A percentile compares a stretch with the other conserved stretches of the same genome.
Evolutionary conservation across 495 filamentous ascomycete species (phyloP).

Genomic region (Penicillium fimorum): DNA sequence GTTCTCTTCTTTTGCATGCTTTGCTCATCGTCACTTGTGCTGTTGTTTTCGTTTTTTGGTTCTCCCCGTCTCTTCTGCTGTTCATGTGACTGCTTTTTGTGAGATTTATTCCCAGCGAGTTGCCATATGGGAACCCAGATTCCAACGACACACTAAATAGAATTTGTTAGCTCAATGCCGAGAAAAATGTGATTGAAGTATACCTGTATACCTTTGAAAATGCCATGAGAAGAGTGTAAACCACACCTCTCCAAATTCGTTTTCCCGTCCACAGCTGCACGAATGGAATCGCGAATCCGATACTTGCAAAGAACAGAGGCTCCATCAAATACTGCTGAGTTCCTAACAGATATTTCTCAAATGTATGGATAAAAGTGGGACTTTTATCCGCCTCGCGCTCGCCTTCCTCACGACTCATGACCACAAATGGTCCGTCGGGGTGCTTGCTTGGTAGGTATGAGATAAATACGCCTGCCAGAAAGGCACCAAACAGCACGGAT

Average conservation of each 20-base stretch:
- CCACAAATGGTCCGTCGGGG: slow-evolving; percentile 34
- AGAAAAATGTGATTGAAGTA: neutral
- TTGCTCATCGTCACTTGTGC: neutral
- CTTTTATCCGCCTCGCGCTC: slow-evolving; percentile 43
- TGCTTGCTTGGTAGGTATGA: slow-evolving; percentile 45
- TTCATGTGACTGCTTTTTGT: neutral
- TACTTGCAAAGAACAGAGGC: slow-evolving; percentile 70
- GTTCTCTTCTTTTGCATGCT: slow-evolving; percentile 5
- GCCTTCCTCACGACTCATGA: slow-evolving; percentile 34
- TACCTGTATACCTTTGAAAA: slow-evolving; percentile 52
- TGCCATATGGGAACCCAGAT: slow-evolving; percentile 32
- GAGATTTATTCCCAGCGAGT: slow-evolving; percentile 2
- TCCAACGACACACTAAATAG: slow-evolving; percentile 30
- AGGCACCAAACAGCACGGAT: slow-evolving; percentile 65
- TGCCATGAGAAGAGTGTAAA: slow-evolving; percentile 67
- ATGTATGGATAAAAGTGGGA: slow-evolving; percentile 37
- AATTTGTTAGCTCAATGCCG: neutral
- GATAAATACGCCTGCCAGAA: slow-evolving; percentile 58
- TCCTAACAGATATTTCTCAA: slow-evolving; percentile 31
- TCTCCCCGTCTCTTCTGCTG: neutral
- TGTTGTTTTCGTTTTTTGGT: neutral
- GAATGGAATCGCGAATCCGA: slow-evolving; percentile 76
- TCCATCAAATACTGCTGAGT: slow-evolving; percentile 56
- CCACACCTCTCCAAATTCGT: slow-evolving; percentile 66
- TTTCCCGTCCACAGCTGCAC: slow-evolving; percentile 58